phyloP scores from a whole-genome alignment of 495 filamentous ascomycete species.

The Neurospora tetrasperma region DNA sequence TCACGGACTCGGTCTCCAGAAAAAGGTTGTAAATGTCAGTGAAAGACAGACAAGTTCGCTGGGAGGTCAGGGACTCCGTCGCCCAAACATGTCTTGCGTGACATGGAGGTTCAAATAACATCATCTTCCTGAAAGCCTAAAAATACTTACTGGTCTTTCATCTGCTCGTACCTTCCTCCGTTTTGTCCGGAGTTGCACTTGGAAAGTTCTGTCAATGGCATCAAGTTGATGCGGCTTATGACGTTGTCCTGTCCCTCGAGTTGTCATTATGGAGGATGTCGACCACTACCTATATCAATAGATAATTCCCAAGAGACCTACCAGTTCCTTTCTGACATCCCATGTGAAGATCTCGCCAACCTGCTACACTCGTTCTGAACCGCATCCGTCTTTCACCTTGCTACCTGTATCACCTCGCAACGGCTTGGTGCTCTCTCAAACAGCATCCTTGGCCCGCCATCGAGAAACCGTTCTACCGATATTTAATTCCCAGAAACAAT shows the following conservation, averaged over 20 bases:
- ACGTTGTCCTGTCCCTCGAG: not conserved
- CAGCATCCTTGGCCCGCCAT: not conserved
- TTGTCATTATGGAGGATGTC: not conserved
- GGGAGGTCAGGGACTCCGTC: not conserved
- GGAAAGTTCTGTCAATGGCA: not conserved
- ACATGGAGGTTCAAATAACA: not conserved
- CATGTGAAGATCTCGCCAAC: not conserved
- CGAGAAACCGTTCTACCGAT: not conserved
- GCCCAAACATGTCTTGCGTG: not conserved
- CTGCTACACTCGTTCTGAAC: not conserved
- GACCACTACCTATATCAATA: not conserved
- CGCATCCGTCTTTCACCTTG: not conserved
- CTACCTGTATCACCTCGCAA: not conserved
- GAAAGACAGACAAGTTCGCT: not conserved
- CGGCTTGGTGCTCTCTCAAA: not conserved
- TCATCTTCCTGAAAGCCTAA: not conserved
- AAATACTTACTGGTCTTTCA: not conserved
- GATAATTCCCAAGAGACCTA: not conserved
- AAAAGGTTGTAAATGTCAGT: not conserved
- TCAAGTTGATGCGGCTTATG: not conserved
- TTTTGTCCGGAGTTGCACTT: not conserved
- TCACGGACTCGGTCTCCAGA: not conserved
- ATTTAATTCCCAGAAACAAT: not conserved
- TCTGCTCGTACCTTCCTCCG: not conserved
- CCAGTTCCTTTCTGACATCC: not conserved